Base-by-base conservation (phyloP, 768 basidiomycete genomes). In the Zangia roseola region DNA sequence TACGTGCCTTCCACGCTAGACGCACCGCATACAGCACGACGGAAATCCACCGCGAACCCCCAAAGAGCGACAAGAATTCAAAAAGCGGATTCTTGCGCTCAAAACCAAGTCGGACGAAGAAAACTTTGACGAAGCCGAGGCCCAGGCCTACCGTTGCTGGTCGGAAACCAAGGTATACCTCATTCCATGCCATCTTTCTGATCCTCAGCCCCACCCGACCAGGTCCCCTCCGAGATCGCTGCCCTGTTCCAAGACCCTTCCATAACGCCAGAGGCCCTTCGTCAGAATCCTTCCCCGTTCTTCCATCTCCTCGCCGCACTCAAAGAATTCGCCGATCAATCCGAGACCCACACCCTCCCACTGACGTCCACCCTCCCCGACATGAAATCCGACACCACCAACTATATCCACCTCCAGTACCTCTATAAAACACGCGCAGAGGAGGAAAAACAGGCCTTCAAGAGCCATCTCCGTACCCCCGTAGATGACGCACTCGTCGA, bases 101-200 rank as follows among this genome's bases (percentile, higher is more conserved):
- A 83, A 84, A 59, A 62, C 78, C 49, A 92, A 91, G 59, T 57
- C 70, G 0, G 97, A 99, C 62, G 93, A 98, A 63, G 97, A 99
- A 74, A 99, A 98, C 70, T 94, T 94, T 63, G 95, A 97, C 52
- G 95, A 98, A 68, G 95, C 94, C 2, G 80, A 88, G 60, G 77
- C 86, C 7, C 90, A 97, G 63, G 91, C 88, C 0, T 94, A 90
- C 66, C 83, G 89, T 23, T 80, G 80, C 46, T 94, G 84, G 84
- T 81, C 81, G 0, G 72, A 72, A 45, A 78, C 79, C 19, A 72
- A 70, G 38, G 79, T 78, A 45, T 14, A 57, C 14, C 20, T 8
- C 13, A 2, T 20, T n/a, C 16, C 20, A 5, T 21, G 20, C 25
- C 33, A 26, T 66, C 62, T 14, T 3, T 21, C 34, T 19, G 23